Conservation (phyloP, 768 basidiomycete genomes). For the Tricholoma bakamatsutake region DNA sequence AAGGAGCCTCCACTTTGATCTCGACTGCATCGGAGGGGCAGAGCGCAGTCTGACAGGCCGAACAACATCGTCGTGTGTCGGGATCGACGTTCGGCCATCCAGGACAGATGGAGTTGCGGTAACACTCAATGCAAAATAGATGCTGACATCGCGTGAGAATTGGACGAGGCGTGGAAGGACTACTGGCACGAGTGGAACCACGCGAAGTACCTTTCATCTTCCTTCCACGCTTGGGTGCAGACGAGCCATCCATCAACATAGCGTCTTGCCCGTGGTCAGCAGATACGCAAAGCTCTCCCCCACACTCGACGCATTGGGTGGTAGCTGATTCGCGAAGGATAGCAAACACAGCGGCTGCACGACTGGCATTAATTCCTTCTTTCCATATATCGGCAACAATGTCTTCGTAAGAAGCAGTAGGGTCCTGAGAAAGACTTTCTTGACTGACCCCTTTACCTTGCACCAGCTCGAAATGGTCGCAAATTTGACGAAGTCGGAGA, state of each 20-base stretch:
- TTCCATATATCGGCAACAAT: slow-evolving; percentile 66
- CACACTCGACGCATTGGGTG: slow-evolving; percentile 87
- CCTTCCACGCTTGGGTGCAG: slow-evolving; percentile 40
- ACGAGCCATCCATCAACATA: slow-evolving; percentile 43
- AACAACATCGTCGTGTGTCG: slow-evolving; percentile 60
- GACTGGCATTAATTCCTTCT: slow-evolving; percentile 70
- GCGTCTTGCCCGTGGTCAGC: slow-evolving; percentile 44
- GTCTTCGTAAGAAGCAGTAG: slow-evolving; percentile 66
- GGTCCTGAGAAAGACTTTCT: slow-evolving; percentile 41
- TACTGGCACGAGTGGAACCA: slow-evolving; percentile 67
- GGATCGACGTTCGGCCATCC: slow-evolving; percentile 71
- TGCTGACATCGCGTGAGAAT: slow-evolving; percentile 93
- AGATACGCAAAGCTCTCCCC: slow-evolving; percentile 58
- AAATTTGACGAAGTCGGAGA: slow-evolving; percentile 93
- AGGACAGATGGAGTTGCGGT: slow-evolving; percentile 70
- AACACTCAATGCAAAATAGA: slow-evolving; percentile 85
- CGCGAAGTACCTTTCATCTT: slow-evolving; percentile 57
- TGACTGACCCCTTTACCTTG: slow-evolving; percentile 53
- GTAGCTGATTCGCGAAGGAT: slow-evolving; percentile 82
- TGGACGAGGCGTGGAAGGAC: slow-evolving; percentile 57
- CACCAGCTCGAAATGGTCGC: slow-evolving; percentile 91
- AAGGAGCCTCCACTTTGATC: slow-evolving; percentile 54
- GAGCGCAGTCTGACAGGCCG: slow-evolving; percentile 70
- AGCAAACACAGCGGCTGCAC: slow-evolving; percentile 81
- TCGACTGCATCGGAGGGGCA: slow-evolving; percentile 75